Evolutionary conservation across 129 eudicot genomes (phyloP).

Genomic region (Chrysanthemum seticuspe): DNA sequence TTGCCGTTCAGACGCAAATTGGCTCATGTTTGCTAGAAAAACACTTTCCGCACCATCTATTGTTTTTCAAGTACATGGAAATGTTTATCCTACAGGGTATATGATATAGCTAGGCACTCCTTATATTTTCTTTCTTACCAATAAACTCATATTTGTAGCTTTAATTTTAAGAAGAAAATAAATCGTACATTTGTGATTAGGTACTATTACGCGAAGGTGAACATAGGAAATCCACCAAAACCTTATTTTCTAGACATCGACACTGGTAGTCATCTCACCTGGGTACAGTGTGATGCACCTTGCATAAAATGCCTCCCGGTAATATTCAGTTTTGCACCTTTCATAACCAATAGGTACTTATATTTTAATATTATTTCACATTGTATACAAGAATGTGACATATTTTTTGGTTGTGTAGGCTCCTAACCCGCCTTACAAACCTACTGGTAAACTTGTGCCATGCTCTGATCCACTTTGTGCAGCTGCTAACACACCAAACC

Average conservation of each 20-base stretch:
- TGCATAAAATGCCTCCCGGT: conserved; percentile 53
- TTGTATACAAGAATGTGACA: too few relatives aligned
- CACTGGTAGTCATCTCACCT: conserved; percentile 78
- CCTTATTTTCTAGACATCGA: conserved; percentile 72
- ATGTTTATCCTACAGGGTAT: conserved; percentile 42
- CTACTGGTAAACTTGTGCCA: conserved; percentile 40
- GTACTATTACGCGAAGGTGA: conserved; percentile 58
- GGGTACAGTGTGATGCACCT: conserved; percentile 84
- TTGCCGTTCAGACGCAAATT: neutral
- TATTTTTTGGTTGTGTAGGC: conserved; percentile 43
- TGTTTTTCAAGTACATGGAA: conserved; percentile 33
- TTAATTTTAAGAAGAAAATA: neutral
- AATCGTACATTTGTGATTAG: conserved; percentile 27
- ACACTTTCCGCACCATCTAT: conserved; percentile 15
- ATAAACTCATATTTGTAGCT: too few relatives aligned
- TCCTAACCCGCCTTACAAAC: conserved; percentile 77
- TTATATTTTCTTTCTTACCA: neutral
- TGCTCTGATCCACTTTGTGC: conserved; percentile 64
- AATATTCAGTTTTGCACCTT: conserved; percentile 5
- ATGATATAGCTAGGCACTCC: neutral
- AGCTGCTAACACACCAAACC: conserved; percentile 42
- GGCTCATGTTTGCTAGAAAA: neutral
- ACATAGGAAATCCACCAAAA: conserved; percentile 63
- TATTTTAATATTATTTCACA: too few relatives aligned
- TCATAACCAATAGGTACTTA: too few relatives aligned